Base-by-base conservation (phyloP, 108 stramenopile species). In the Stephanodiscus triporus region DNA sequence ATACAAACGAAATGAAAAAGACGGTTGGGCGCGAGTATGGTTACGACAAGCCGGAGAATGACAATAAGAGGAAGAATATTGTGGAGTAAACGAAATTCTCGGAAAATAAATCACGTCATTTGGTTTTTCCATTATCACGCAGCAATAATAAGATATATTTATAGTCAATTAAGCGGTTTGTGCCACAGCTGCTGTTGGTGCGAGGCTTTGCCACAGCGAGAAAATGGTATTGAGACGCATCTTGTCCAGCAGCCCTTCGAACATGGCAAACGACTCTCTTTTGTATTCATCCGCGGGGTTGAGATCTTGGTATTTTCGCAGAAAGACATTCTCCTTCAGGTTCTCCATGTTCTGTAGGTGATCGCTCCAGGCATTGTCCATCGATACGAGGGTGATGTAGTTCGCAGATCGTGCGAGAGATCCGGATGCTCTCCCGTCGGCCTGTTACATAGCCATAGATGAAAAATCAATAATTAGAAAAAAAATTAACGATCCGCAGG, bases 301-400 rank as follows among this genome's bases (percentile, higher is more conserved):
- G 5, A 80, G 75, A 24, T 87, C 84, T 74, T 90, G 88, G 69
- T 88, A 92, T 64, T 88, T 81, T 42, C 90, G 80, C 49, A 96
- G 64, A 63, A 87, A 82, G 22, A 96, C 95, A 56, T 76, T 81
- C 63, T 96, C 95, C 58, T 94, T 91, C 67, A 96, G 62, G 63
- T 88, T 87, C 60, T 93, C 92, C 90, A 96, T 87, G 66, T 87
- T 83, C 58, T 91, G 90, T 10, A 96, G 73, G 71, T 96, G 95
- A 60, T 96, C 91, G 72, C 89, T 90, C 92, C 92, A 96, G 4
- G 91, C 91, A 73, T 93, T 94, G 78, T 96, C 95, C 87, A 93
- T 86, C 13, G 90, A 86, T 34, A 96, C 88, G 37, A 96, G 89
- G 4, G 88, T 87, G 61, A 94, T 87, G 80, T 94, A 93, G 54